Evolutionary conservation across 1,284 basidiomycete species (phyloP).

Genomic region (Irpex sp.): DNA sequence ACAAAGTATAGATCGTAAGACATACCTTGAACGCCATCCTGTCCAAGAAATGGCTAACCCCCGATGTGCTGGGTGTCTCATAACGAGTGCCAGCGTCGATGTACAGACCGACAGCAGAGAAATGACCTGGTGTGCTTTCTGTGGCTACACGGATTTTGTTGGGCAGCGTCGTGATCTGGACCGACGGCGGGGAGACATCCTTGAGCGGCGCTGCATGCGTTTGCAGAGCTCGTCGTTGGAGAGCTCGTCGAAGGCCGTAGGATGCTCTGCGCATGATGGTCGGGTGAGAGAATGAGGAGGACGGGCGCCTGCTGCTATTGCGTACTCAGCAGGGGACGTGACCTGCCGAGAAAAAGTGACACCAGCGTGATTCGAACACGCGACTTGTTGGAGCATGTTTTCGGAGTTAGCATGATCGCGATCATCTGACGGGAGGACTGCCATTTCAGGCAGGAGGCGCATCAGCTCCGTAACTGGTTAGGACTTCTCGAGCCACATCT

Average conservation of each 20-base stretch:
- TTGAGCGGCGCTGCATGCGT: not conserved
- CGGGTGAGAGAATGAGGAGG: constrained; percentile 1
- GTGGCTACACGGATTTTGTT: constrained; percentile 94
- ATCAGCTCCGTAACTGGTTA: too few species aligned
- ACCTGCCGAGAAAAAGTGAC: constrained; percentile 18
- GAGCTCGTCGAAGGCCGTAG: constrained; percentile 15
- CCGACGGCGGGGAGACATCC: constrained; percentile 26
- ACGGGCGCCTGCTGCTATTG: not conserved
- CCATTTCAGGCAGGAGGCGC: too few species aligned
- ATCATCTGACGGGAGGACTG: too few species aligned
- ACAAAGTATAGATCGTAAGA: constrained; percentile 9
- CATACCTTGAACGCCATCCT: constrained; percentile 95
- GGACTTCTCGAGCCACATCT: too few species aligned
- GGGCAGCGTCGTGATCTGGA: constrained; percentile 80
- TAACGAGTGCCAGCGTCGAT: constrained; percentile 94
- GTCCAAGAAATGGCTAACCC: constrained; percentile 90
- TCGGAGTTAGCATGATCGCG: not conserved
- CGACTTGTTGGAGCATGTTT: not conserved
- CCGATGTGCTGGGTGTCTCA: constrained; percentile 75
- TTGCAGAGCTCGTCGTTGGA: constrained; percentile 11
- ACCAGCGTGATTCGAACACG: constrained; percentile 27
- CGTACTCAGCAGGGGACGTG: not conserved
- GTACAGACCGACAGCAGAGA: constrained; percentile 92
- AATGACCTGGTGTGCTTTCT: constrained; percentile 89
- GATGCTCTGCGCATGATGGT: constrained; percentile 22